phyloP scores from a whole-genome alignment of 352 stramenopile genomes.

The Pythium plurisporium region DNA sequence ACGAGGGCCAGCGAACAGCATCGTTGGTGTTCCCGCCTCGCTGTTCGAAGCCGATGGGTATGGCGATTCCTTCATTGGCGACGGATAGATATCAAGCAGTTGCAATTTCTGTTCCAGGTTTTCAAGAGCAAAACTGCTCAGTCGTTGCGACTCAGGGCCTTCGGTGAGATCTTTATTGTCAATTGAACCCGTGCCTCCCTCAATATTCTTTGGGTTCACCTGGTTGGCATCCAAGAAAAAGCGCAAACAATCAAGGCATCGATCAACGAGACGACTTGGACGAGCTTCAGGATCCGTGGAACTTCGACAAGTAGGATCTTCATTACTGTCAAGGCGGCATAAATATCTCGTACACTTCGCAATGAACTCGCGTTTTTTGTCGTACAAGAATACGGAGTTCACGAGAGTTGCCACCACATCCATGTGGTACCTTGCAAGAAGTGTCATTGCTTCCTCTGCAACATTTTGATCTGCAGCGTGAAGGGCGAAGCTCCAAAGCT shows the following conservation, averaged over 20 bases:
- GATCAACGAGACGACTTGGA: conserved; percentile 30
- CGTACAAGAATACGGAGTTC: conserved; percentile 22
- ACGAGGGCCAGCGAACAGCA: conserved; percentile 26
- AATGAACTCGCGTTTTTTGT: conserved; percentile 43
- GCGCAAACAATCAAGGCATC: conserved; percentile 61
- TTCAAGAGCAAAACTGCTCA: conserved; percentile 30
- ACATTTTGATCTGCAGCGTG: conserved; percentile 33
- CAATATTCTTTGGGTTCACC: too few relatives aligned
- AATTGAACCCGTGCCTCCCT: background rate
- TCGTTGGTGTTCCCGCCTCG: background rate
- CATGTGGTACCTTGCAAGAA: conserved; percentile 53
- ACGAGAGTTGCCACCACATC: conserved; percentile 39
- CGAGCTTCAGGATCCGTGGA: background rate
- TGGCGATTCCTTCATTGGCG: conserved; percentile 51
- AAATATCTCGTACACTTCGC: conserved; percentile 52
- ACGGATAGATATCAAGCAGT: conserved; percentile 56
- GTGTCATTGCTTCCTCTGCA: conserved; percentile 57
- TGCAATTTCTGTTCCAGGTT: conserved; percentile 56
- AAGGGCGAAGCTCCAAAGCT: conserved; percentile 63
- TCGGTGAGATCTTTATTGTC: background rate
- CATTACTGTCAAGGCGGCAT: background rate
- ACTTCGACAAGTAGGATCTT: conserved; percentile 6
- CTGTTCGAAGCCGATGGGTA: background rate
- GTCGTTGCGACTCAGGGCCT: background rate
- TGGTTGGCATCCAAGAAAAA: conserved; percentile 56